A percentile compares a stretch with the other conserved stretches of the same genome.
Evolutionary conservation across 257 asterid species (phyloP).

Genomic region (Solanum neorickii): DNA sequence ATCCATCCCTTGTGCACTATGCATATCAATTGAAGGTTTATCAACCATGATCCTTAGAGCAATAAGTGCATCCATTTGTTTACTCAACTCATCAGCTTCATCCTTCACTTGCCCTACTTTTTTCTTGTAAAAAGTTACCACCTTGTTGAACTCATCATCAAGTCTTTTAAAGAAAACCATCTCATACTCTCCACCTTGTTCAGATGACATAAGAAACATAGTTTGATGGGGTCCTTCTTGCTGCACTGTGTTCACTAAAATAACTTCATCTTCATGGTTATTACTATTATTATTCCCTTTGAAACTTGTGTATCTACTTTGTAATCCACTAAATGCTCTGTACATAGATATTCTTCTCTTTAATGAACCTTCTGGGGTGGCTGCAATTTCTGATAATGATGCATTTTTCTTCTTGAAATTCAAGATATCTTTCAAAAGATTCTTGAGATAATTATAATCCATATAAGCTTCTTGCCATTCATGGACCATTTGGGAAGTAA

Average conservation of each 20-base stretch:
- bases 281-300: neutral
- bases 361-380: slow-evolving; percentile 17
- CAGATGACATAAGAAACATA: slow-evolving; percentile 50
- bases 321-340: slow-evolving; percentile 74
- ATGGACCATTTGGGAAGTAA: slow-evolving; percentile 72
- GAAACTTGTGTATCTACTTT: slow-evolving; percentile 5
- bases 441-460: slow-evolving; percentile 54
- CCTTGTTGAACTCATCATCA: slow-evolving; percentile 71
- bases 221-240: slow-evolving; percentile 37
- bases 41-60: slow-evolving; percentile 60
- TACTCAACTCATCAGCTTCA: slow-evolving; percentile 50
- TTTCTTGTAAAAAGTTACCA: slow-evolving; percentile 32
- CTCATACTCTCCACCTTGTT: slow-evolving; percentile 59
- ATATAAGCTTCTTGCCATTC: slow-evolving; percentile 80
- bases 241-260: slow-evolving; percentile 37
- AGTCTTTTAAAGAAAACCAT: slow-evolving; percentile 40
- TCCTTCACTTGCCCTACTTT: slow-evolving; percentile 35
- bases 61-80: slow-evolving; percentile 82
- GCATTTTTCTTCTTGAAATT: slow-evolving; percentile 11
- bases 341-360: slow-evolving; percentile 52
- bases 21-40: slow-evolving; percentile 21
- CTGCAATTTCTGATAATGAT: neutral
- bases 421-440: slow-evolving; percentile 32
- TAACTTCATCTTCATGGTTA: slow-evolving; percentile 51
- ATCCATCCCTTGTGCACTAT: neutral